Percentiles rank a stretch among this genome's conserved stretches.
Conservation (phyloP, 257 asterid species). For the Przewalskia tangutica region DNA sequence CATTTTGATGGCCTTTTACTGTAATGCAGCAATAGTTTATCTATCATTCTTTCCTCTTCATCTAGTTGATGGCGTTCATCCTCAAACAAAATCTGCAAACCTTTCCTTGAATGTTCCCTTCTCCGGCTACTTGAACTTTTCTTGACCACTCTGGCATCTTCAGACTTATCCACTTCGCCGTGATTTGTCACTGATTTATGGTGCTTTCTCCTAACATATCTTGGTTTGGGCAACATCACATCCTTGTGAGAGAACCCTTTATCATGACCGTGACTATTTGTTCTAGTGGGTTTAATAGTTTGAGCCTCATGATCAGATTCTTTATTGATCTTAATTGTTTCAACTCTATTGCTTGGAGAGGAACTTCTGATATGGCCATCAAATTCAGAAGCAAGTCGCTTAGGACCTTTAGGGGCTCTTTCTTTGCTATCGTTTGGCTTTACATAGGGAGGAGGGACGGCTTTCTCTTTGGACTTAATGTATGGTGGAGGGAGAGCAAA, state of each 20-base stretch:
- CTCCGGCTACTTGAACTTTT: slow-evolving; percentile 60
- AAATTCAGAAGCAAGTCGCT: slow-evolving; percentile 17
- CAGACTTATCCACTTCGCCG: slow-evolving; percentile 23
- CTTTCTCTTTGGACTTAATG: slow-evolving; percentile 36
- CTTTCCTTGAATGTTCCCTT: slow-evolving; percentile 58
- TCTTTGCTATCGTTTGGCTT: slow-evolving; percentile 44
- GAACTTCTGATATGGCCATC: slow-evolving; percentile 16
- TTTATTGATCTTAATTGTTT: slow-evolving; percentile 11
- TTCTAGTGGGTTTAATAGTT: slow-evolving; percentile 13
- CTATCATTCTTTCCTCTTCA: slow-evolving; percentile 75
- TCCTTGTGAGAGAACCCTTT: slow-evolving; percentile 28
- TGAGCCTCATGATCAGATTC: slow-evolving; percentile 19
- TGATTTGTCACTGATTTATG: slow-evolving; percentile 41
- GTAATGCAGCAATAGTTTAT: slow-evolving; percentile 74
- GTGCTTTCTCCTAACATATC: slow-evolving; percentile 61
- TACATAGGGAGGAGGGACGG: slow-evolving; percentile 53
- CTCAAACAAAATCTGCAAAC: slow-evolving; percentile 47
- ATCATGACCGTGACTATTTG: slow-evolving; percentile 14
- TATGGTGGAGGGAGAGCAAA: slow-evolving; percentile 71
- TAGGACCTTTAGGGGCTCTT: slow-evolving; percentile 25
- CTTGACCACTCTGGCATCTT: slow-evolving; percentile 33
- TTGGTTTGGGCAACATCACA: slow-evolving; percentile 53
- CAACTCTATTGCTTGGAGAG: slow-evolving; percentile 9
- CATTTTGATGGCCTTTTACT: slow-evolving; percentile 59
- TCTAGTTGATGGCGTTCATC: slow-evolving; percentile 41